Conservation (phyloP, 1,139 yeast species). For the Protomyces gravidus region DNA sequence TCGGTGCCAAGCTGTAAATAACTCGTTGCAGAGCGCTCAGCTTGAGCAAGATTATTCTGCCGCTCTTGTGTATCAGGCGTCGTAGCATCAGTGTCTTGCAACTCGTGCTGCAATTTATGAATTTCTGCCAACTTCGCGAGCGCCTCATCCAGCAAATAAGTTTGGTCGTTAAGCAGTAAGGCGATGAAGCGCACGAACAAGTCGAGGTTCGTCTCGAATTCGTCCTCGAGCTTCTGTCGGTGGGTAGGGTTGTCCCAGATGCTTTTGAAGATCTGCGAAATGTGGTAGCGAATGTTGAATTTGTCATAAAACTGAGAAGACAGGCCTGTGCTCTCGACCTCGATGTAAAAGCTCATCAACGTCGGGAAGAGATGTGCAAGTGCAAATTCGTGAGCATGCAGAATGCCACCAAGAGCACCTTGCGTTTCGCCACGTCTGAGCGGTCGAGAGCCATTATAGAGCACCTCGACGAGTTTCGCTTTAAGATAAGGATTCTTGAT, state of each 20-base stretch:
- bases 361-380: constrained; percentile 69
- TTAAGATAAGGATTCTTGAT: constrained; percentile 92
- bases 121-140: constrained; percentile 72
- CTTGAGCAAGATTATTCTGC: constrained; percentile 45
- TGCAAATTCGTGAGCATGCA: constrained; percentile 61
- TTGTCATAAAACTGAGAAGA: constrained; percentile 94
- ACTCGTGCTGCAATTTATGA: constrained; percentile 65
- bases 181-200: constrained; percentile 91
- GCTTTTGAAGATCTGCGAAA: constrained; percentile 74
- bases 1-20: constrained; percentile 80
- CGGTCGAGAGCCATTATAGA: constrained; percentile 64
- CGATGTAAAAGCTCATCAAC: constrained; percentile 81
- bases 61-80: constrained; percentile 34
- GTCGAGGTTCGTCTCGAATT: constrained; percentile 60
- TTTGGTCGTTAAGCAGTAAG: constrained; percentile 87
- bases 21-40: constrained; percentile 75
- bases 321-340: constrained; percentile 94
- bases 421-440: constrained; percentile 37
- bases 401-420: constrained; percentile 68
- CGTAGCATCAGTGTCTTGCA: constrained; percentile 32
- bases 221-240: constrained; percentile 61
- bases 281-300: constrained; percentile 82
- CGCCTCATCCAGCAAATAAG: constrained; percentile 87
- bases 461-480: constrained; percentile 71
- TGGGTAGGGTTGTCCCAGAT: constrained; percentile 73